Base-by-base conservation (phyloP, 305 asterid genomes). In the Rubia tinctorum region DNA sequence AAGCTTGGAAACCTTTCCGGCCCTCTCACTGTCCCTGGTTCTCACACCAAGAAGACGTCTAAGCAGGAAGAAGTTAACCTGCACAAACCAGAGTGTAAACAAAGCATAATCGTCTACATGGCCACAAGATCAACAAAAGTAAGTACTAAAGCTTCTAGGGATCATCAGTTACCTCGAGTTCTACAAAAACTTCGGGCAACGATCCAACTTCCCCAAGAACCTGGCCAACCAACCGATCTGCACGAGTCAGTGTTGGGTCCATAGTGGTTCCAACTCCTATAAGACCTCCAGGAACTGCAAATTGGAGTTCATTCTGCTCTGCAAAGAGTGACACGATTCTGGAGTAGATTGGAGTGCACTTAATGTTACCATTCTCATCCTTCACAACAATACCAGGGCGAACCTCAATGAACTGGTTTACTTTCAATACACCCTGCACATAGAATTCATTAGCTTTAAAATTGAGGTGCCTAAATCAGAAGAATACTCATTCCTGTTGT, bases 151-250 rank as follows among this genome's bases (percentile, higher is more conserved):
- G 51, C 23, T 40, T 17, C 58, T 63, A 15, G 37, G 20, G 56
- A 42, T 7, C 13, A 45, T 34, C 20, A 44, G 39, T 18, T 88
- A 91, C 99, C 97, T 94, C 99, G 11, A 94, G 87, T 76, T 91
- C 99, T 17, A 86, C 89, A 64, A 81, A 94, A 56, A 94, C 92
- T 77, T 91, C 97, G 5, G 99, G 99, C 73, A 94, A 91, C 30
- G 97, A 90, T 66, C 97, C 97, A 66, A 94, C 96, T 80, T 94
- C 99, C 27, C 99, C 99, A 77, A 94, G 97, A 80, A 94, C 99
- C 83, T 94, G 99, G 69, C 99, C 99, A 8, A 91, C 99, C 90
- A 94, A 79, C 81, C 99, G 85, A 82, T 94, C 97, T 72, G 99
- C 99, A 77, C 97, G 99, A 71, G 99, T 94, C 74, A 94, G 91